Base-by-base conservation (phyloP, 192 early-diverging fungal species). In the Geosiphon pyriformis region DNA sequence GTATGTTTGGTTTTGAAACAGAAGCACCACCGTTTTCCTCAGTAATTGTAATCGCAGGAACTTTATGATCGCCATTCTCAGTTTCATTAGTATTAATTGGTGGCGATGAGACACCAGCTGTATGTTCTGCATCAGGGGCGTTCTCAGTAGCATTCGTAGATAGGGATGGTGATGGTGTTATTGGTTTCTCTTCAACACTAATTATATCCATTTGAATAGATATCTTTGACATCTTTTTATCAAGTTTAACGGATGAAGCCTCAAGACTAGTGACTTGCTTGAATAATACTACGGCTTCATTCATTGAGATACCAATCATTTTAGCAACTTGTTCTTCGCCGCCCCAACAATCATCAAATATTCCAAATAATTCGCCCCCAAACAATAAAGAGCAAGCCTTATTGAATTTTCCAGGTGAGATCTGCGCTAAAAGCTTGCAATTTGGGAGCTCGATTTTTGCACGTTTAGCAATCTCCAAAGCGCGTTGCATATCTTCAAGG, bases 351-450 rank as follows among this genome's bases (percentile, higher is more conserved):
- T 51, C 22, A 7, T 77, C 73, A 47, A 78, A 66, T 6, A 71
- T 58, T 2, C 73, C 71, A 30, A 69, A 70, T 26, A 59, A 64
- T 34, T 82, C 69, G 8, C 82, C 80, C 15, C 74, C 80, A 58
- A 73, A 85, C 4, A 82, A 8, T 0, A 78, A n/a, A 11, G 68
- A 70, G 54, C 84, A 84, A 1, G 84, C 80, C 37, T 78, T 80
- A 47, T 86, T 83, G 25, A 78, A 81, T 6, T 68, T 74, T 37
- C 81, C 75, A 8, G 80, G 80, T 8, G 75, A 42, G 34, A 42
- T 33, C 34, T 57, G 68, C 25, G 68, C 73, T 35, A 80, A 61
- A 3, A 46, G 26, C 52, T 85, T 85, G 57, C 76, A 78, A 10
- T 67, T 60, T 1, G 83, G 82, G 20, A 86, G 55, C 34, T 86